Evolutionary conservation across 1,284 basidiomycete species (phyloP).

Genomic region (Leccinum solheimii): DNA sequence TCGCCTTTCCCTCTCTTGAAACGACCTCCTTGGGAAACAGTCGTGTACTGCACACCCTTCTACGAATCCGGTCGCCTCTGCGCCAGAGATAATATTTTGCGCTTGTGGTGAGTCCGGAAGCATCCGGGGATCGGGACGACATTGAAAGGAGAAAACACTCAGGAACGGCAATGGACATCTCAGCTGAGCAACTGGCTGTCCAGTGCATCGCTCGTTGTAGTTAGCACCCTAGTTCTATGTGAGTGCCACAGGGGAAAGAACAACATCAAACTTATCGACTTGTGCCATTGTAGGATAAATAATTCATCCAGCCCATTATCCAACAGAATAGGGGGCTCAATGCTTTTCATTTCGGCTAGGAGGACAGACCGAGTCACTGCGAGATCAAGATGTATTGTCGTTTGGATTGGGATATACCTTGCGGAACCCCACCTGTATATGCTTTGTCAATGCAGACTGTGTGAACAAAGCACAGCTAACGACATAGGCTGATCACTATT

Average conservation of each 20-base stretch:
- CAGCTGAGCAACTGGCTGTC: neutral
- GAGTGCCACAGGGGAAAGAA: neutral
- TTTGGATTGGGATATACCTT: neutral
- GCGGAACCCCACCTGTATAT: neutral
- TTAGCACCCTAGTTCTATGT: conserved; percentile 4
- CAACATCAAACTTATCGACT: conserved; percentile 4
- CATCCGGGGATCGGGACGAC: conserved; percentile 26
- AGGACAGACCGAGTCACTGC: neutral
- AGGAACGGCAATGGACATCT: neutral
- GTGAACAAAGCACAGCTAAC: neutral
- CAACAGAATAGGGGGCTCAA: conserved; percentile 2
- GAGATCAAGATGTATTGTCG: neutral
- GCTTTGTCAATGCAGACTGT: neutral
- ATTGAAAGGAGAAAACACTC: neutral
- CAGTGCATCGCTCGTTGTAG: neutral
- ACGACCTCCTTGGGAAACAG: conserved; percentile 32
- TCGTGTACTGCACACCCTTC: conserved; percentile 4
- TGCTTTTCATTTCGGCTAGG: neutral
- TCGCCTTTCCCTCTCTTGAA: conserved; percentile 35
- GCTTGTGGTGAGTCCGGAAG: conserved; percentile 31
- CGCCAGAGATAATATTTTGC: neutral
- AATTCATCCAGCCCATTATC: neutral
- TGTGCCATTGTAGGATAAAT: conserved; percentile 5
- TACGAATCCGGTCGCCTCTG: conserved; percentile 11
- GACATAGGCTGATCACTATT: neutral